Conservation (phyloP, 306 rosid genomes). For the Gastrolobium villosum region DNA sequence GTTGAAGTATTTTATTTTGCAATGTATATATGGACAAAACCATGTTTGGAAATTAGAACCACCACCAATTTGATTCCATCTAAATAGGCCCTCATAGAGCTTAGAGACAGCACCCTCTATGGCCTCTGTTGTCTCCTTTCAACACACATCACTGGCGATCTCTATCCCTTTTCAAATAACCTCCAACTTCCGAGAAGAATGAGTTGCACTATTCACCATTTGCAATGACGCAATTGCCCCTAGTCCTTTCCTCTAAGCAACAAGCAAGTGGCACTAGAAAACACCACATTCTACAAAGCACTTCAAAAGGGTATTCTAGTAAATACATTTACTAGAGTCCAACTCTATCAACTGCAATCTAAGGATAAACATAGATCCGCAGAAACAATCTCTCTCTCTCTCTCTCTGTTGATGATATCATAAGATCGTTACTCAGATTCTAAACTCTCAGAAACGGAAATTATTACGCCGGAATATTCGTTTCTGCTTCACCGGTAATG, state of each 20-base stretch:
- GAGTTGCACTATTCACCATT: conserved; percentile 15
- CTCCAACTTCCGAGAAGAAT: conserved; percentile 48
- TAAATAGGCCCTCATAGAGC: background rate
- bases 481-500: conserved; percentile 55
- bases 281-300: background rate
- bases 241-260: background rate
- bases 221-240: conserved; percentile 48
- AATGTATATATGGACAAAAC: conserved; percentile 5
- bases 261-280: background rate
- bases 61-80: conserved; percentile 5
- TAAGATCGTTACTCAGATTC: conserved; percentile 48
- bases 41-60: conserved; percentile 15
- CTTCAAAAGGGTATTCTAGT: conserved; percentile 49
- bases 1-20: conserved; percentile 8
- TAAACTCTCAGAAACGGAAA: conserved; percentile 1
- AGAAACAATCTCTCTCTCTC: conserved; percentile 2
- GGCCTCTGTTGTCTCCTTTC: conserved; percentile 34
- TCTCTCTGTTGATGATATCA: conserved; percentile 26
- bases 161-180: conserved; percentile 43
- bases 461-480: conserved; percentile 53
- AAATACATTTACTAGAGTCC: conserved; percentile 28
- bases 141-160: conserved; percentile 30
- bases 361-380: conserved; percentile 58
- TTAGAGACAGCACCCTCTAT: background rate
- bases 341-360: conserved; percentile 52